Base-by-base conservation (phyloP, 2,329 filamentous ascomycete genomes). In the Xylaria digitata region DNA sequence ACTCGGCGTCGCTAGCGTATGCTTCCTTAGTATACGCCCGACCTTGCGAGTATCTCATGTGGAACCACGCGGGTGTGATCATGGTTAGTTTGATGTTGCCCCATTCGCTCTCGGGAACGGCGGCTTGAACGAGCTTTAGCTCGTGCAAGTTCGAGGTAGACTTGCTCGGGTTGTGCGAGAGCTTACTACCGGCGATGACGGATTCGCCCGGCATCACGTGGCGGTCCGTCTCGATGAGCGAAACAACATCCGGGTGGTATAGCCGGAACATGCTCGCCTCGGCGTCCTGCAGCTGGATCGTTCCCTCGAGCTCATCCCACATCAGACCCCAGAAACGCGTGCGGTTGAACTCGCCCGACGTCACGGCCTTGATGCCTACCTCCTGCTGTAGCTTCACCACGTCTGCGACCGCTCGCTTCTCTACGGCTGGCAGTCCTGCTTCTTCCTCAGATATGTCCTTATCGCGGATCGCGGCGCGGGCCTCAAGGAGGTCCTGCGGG, bases 311-410 rank as follows among this genome's bases (percentile, higher is more conserved):
- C 72, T 86, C 84, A 62, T 86, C 83, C 83, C 84, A 86, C 78
- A 84, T 84, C 7, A 82, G 76, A 17, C 84, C 84, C 84, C 84
- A 84, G 76, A 84, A 84, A 50, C 82, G 80, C 15, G 83, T 85
- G 56, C 84, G 83, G 71, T 80, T 80, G 76, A 90, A 94, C 80
- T 94, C 92, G 75, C 92, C 92, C 72, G 89, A 90, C 48, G 86
- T 91, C 63, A 93, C 83, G 30, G 86, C 88, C 68, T 87, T 86
- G 75, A 90, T 86, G 53, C 90, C 89, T 1, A 91, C 82, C 63
- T 90, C 85, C 61, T 85, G 84, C 82, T 94, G 92, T 66, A 89
- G 82, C 76, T 89, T 85, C 62, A 93, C 88, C 26, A 92, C 87
- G 11, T 91, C 84, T 50, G 84, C 85, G 70, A 93, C 87, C 42